Base-by-base conservation (phyloP, 139 green algal genomes). In the Gonium pectorale region DNA sequence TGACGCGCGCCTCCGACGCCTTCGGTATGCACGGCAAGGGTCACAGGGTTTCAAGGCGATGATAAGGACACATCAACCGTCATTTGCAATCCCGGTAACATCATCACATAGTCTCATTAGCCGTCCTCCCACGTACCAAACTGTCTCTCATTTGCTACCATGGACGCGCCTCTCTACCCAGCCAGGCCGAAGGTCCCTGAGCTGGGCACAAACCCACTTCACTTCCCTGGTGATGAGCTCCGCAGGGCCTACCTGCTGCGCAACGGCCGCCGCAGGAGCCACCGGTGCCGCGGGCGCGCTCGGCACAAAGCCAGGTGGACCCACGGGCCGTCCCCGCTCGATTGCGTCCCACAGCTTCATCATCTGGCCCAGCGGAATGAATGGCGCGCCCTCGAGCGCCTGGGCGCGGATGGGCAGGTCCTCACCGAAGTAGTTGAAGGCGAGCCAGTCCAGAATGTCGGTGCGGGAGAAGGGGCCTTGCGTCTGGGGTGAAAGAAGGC, bases 361-460 rank as follows among this genome's bases (percentile, higher is more conserved):
- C 72, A 95, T 86, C 27, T 80, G 60, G 0, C 56, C 54, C 63
- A 96, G 80, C 4, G 86, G 68, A 33, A 88, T 46, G 83, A 95
- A 96, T 54, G 91, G 64, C 5, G 71, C 88, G 31, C 89, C 70
- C 43, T 73, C 77, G 26, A 83, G 60, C 5, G 77, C 62, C 19
- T 43, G 62, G 5, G 77, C 77, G 6, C 87, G 79, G n/a, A 98
- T 77, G 11, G 90, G 92, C 70, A 98, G 82, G 31, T 96, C 90
- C n/a, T 92, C 54, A 0, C 92, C 87, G 74, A 98, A 98, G 80
- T 93, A 98, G 27, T 90, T 85, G 8, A 60, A 89, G n/a, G 94
- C 93, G 1, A 91, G 93, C 95, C 95, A 98, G 2, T 95, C 94
- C 41, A 98, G 66, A 40, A 98, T 96, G 78, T 98, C 94, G 13